Evolutionary conservation across 75 land plant species (phyloP), one percentile per base, ranked within the genome.

Genomic region (Sequoia sempervirens): DNA sequence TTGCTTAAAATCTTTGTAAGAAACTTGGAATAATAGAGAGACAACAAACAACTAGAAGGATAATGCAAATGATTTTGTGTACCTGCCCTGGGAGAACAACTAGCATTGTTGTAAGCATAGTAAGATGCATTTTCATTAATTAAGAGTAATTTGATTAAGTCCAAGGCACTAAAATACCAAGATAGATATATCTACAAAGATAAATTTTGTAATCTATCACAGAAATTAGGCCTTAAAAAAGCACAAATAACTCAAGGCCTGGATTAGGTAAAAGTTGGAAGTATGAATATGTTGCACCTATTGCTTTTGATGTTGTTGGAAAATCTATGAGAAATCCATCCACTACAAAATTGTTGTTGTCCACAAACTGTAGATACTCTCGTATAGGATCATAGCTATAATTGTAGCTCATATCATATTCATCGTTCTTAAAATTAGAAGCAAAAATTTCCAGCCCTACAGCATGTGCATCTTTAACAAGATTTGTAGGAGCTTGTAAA

Each of bases 241-340:
- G n/a, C n/a, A n/a, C n/a, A n/a, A n/a, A n/a, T n/a, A n/a, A n/a
- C n/a, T n/a, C n/a, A n/a, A n/a, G n/a, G n/a, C n/a, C n/a, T n/a
- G n/a, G n/a, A n/a, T n/a, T n/a, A n/a, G n/a, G n/a, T n/a, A n/a
- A n/a, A n/a, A n/a, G n/a, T n/a, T n/a, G n/a, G n/a, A n/a, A n/a
- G n/a, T n/a, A n/a, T n/a, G n/a, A n/a, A n/a, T n/a, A n/a, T n/a
- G n/a, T n/a, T n/a, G n/a, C n/a, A n/a, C n/a, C n/a, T n/a, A n/a
- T n/a, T n/a, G n/a, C n/a, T n/a, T n/a, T n/a, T n/a, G n/a, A n/a
- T n/a, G n/a, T n/a, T n/a, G n/a, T n/a, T n/a, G n/a, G n/a, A 84
- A 94, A 97, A 84, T 97, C 97, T 37, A 95, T 66, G 26, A 95
- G 37, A 38, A 95, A 83, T 36, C 99, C 99, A 90, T 95, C 97